A percentile compares a stretch with the other conserved stretches of the same genome.
Conservation (phyloP, 2,329 filamentous ascomycete species). For the Monosporascus sp. region DNA sequence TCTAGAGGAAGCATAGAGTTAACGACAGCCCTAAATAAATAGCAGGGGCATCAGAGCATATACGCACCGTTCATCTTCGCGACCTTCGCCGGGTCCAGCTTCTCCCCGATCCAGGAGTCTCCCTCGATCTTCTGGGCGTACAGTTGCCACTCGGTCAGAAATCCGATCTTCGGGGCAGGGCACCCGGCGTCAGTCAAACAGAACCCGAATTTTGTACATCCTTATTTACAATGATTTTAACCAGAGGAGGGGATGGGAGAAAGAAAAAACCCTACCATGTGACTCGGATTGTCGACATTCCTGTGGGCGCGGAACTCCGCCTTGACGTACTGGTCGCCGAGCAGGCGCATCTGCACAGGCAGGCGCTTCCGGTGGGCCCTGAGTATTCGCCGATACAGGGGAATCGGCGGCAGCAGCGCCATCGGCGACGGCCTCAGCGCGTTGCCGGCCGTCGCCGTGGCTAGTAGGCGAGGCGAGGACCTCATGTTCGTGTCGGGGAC, state of each 20-base stretch:
- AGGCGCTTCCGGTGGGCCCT: slow-evolving; percentile 80
- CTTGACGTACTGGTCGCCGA: slow-evolving; percentile 93
- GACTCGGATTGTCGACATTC: slow-evolving; percentile 81
- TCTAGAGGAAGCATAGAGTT: slow-evolving; percentile 45
- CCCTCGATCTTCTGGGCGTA: slow-evolving; percentile 93
- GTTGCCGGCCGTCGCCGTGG: slow-evolving; percentile 18
- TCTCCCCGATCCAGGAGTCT: slow-evolving; percentile 76
- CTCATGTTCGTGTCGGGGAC: slow-evolving; percentile 24
- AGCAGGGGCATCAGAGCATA: neutral
- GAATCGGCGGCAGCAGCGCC: slow-evolving; percentile 80
- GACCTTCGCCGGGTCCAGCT: slow-evolving; percentile 75
- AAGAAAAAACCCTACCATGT: slow-evolving; percentile 61
- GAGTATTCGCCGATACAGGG: slow-evolving; percentile 80
- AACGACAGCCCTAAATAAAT: neutral
- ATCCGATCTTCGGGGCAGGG: slow-evolving; percentile 64
- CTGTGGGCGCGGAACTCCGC: slow-evolving; percentile 83
- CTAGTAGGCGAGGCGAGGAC: slow-evolving; percentile 17
- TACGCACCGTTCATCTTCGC: slow-evolving; percentile 87
- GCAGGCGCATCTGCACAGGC: slow-evolving; percentile 64
- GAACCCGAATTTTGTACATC: neutral
- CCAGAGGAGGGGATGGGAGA: neutral
- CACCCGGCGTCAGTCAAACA: neutral
- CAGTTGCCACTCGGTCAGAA: slow-evolving; percentile 92
- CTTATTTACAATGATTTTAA: neutral
- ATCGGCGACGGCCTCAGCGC: slow-evolving; percentile 31